These are phyloP conservation scores for Drechmeria coniospora DNA, from an alignment of 2,329 filamentous ascomycete species.

Conservation along the genomic window DNA sequence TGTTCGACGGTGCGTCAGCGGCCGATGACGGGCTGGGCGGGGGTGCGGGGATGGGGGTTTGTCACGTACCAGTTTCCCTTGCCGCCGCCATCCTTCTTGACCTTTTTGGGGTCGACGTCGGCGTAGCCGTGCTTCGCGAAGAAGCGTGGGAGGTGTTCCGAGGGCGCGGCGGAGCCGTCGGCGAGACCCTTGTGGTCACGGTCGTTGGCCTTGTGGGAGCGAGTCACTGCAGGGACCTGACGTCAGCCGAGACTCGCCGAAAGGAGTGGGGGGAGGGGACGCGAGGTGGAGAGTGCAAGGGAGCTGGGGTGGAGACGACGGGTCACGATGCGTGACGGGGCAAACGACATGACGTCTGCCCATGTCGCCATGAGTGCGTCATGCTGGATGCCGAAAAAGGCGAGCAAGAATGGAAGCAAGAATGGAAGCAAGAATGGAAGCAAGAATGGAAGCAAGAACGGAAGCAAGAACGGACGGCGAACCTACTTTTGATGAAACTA, in stretches of 20 bases:
- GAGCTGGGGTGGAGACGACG: too few relatives aligned
- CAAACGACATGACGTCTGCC: too few relatives aligned
- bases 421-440: too few relatives aligned
- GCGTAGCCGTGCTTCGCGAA: slow-evolving; percentile 77
- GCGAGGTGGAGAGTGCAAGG: too few relatives aligned
- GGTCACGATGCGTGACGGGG: too few relatives aligned
- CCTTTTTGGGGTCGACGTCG: slow-evolving; percentile 76
- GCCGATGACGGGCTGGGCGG: not conserved
- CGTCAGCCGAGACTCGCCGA: slow-evolving; percentile 5
- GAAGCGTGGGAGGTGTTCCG: slow-evolving; percentile 74
- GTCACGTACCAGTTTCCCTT: slow-evolving; percentile 78
- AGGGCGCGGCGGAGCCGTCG: slow-evolving; percentile 52
- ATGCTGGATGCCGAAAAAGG: too few relatives aligned
- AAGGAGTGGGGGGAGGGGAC: too few relatives aligned
- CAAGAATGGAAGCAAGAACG: too few relatives aligned
- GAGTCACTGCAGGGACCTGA: slow-evolving; percentile 56
- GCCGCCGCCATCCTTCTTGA: slow-evolving; percentile 90
- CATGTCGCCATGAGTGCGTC: too few relatives aligned
- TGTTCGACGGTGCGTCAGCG: slow-evolving; percentile 18
- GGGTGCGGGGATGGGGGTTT: not conserved
- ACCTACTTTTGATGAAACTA: too few relatives aligned
- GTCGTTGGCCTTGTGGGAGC: slow-evolving; percentile 90
- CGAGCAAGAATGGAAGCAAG: too few relatives aligned
- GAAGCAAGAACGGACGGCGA: too few relatives aligned
- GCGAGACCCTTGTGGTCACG: slow-evolving; percentile 73